These are phyloP conservation scores for Cenchrus purpureus DNA, from an alignment of 176 grass and related monocot genomes.

Conservation along the genomic window DNA sequence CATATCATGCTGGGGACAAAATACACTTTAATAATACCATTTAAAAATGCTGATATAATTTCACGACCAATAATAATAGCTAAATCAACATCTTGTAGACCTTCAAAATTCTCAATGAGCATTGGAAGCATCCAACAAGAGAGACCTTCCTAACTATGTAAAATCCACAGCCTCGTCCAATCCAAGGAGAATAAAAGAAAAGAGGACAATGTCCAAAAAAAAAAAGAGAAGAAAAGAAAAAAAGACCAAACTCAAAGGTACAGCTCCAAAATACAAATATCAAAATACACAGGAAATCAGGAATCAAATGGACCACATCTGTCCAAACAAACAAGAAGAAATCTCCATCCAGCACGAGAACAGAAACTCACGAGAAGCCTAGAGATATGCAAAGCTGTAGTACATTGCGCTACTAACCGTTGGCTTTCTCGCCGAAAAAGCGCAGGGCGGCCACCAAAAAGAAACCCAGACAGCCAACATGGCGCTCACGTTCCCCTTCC, in stretches of 20 bases:
- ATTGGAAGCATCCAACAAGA: neutral
- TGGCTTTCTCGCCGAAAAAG: slow-evolving; percentile 30
- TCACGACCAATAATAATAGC: neutral
- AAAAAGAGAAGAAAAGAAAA: too few relatives aligned
- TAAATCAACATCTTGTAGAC: neutral
- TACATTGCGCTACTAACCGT: slow-evolving; percentile 3
- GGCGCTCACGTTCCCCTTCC: slow-evolving; percentile 31
- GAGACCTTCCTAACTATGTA: neutral
- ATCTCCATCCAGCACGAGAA: slow-evolving; percentile 8
- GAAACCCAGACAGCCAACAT: neutral
- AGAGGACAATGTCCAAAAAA: too few relatives aligned
- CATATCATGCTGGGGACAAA: neutral
- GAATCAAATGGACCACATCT: neutral
- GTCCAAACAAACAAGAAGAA: neutral
- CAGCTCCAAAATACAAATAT: neutral
- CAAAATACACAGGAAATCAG: neutral
- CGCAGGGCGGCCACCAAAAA: neutral
- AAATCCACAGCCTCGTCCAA: neutral
- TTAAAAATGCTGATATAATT: neutral
- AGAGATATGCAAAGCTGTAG: slow-evolving; percentile 1
- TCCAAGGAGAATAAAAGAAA: too few relatives aligned
- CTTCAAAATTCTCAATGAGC: neutral
- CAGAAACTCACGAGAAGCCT: slow-evolving; percentile 21
- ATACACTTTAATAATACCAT: neutral
- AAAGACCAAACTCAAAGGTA: neutral